Evolutionary conservation across 2,329 filamentous ascomycete species (phyloP).

Genomic region (Whalleya microplaca): DNA sequence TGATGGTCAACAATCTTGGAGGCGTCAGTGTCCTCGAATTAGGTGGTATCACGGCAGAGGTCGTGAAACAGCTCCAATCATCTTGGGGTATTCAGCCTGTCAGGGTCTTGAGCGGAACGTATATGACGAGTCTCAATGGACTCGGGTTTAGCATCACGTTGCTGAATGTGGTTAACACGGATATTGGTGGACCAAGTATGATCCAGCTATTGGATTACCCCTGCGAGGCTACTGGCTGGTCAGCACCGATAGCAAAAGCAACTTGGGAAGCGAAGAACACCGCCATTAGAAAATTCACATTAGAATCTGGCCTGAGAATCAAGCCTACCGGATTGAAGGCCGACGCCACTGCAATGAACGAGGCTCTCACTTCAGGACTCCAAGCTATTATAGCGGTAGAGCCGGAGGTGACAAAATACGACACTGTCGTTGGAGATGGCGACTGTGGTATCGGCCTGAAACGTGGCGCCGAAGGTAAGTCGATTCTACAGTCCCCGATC

Average conservation of each 20-base stretch:
- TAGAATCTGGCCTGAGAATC: constrained; percentile 35
- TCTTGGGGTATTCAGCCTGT: constrained; percentile 65
- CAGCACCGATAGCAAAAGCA: constrained; percentile 61
- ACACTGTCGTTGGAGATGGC: constrained; percentile 86
- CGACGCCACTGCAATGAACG: constrained; percentile 54
- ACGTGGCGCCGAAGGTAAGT: constrained; percentile 76
- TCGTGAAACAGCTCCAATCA: constrained; percentile 63
- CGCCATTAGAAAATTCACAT: constrained; percentile 48
- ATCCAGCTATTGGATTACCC: constrained; percentile 72
- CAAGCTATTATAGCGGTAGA: constrained; percentile 67
- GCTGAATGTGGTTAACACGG: constrained; percentile 64
- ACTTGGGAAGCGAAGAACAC: constrained; percentile 66
- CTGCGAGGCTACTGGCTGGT: constrained; percentile 72
- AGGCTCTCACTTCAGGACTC: constrained; percentile 60
- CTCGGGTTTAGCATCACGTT: constrained; percentile 75
- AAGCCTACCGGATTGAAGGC: constrained; percentile 55
- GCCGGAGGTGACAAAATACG: constrained; percentile 72
- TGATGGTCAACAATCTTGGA: constrained; percentile 77
- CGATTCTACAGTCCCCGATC: neutral
- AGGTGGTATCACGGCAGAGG: constrained; percentile 71
- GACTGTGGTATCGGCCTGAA: constrained; percentile 88
- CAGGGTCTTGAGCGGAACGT: constrained; percentile 69
- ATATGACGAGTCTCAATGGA: constrained; percentile 79
- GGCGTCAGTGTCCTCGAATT: constrained; percentile 74
- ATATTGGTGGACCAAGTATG: constrained; percentile 64